Base-by-base conservation (phyloP, 495 filamentous ascomycete genomes). In the Copromyces sp. region DNA sequence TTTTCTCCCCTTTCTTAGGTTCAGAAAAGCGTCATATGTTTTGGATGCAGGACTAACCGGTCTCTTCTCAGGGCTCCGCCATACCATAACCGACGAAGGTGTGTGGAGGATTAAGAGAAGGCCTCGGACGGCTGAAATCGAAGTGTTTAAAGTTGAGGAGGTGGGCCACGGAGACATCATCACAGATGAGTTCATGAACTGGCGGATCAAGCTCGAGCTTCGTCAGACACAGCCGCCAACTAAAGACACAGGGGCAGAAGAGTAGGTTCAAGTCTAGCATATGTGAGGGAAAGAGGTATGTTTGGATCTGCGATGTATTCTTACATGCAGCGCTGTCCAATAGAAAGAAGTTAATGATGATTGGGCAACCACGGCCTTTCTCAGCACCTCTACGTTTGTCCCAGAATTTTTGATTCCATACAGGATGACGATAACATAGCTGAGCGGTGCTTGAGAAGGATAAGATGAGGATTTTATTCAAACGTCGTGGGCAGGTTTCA, bases 81-180 rank as follows among this genome's bases (percentile, higher is more conserved):
- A 83, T 12, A 89, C 83, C 9, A 87, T 95, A 68, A 87, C 81
- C 3, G 87, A 86, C 61, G 92, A 92, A 39, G 93, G 93, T 1
- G 90, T 94, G 16, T 98, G 93, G 92, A 87, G 90, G 73, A 93
- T 98, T 75, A 82, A 86, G n/a, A 86, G 91, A 72, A 80, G 73
- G 68, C 86, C 89, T 39, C 84, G 84, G 42, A 85, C 85, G 11
- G 80, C 82, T 0, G 73, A 81, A 9, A 91, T 97, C 72, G 91
- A 95, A 80, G 86, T 96, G 0, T 91, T 87, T 77, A 88, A 88
- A 75, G 78, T 91, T 1, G 90, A 93, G 77, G 91, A 92, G 68
- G 87, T 85, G 7, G 93, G 92, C 0, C 88, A 92, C 71, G 93
- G 93, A 9, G 84, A 85, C 42, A 94, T 97, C 61, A 82, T 97